phyloP scores from a whole-genome alignment of 257 asterid species.

The Sherardia arvensis region DNA sequence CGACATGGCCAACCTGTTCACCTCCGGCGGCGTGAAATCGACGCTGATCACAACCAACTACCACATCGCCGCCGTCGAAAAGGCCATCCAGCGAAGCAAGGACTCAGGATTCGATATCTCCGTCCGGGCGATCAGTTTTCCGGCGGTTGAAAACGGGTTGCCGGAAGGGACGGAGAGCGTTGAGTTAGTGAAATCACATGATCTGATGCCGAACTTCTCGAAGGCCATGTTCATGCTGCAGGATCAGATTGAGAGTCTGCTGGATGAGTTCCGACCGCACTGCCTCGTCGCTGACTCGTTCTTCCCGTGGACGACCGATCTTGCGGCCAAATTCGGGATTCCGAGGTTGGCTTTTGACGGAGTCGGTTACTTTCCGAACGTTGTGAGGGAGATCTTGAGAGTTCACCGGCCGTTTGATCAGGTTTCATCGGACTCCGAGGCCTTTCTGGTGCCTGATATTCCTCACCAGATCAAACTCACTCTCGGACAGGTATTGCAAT shows the following conservation, averaged over 20 bases:
- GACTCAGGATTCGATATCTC: slow-evolving; percentile 25
- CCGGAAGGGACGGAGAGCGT: slow-evolving; percentile 26
- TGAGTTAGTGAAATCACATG: slow-evolving; percentile 22
- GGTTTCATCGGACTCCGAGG: slow-evolving; percentile 24
- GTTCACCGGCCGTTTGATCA: slow-evolving; percentile 17
- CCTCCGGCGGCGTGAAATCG: slow-evolving; percentile 31
- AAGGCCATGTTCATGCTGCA: slow-evolving; percentile 28
- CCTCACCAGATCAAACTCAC: slow-evolving; percentile 19
- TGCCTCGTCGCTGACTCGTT: slow-evolving; percentile 52
- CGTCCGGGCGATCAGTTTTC: slow-evolving; percentile 24
- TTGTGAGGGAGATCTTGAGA: slow-evolving; percentile 4
- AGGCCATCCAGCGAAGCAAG: slow-evolving; percentile 13
- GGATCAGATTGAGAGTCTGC: slow-evolving; percentile 31
- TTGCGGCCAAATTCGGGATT: slow-evolving; percentile 43
- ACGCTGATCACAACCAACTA: slow-evolving; percentile 33
- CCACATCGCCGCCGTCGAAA: slow-evolving; percentile 13
- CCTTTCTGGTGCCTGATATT: slow-evolving; percentile 25
- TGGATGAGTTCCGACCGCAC: slow-evolving; percentile 25
- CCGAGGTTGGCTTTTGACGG: slow-evolving; percentile 54
- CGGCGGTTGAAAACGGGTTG: slow-evolving; percentile 31
- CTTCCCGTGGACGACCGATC: slow-evolving; percentile 44
- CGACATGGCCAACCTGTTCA: slow-evolving; percentile 53
- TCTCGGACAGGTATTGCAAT: background rate
- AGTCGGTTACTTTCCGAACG: slow-evolving; percentile 23
- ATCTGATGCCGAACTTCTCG: slow-evolving; percentile 12